Evolutionary conservation across 2,329 filamentous ascomycete species (phyloP).

Genomic region (Mycosphaerella arachidis): DNA sequence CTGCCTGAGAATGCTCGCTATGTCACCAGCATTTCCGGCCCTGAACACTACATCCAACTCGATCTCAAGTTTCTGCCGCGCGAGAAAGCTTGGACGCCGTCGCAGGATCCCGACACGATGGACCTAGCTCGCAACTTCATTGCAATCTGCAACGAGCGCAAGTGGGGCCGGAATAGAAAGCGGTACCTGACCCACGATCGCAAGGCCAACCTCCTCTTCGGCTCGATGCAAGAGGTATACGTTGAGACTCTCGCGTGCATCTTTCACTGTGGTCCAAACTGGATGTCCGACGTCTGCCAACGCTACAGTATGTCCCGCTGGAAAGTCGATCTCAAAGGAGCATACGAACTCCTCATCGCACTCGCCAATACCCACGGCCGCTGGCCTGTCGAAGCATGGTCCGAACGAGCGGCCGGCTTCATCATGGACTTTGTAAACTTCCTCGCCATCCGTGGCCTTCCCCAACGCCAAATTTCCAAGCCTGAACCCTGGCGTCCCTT

Average conservation of each 20-base stretch:
- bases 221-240: slow-evolving; percentile 40
- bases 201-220: slow-evolving; percentile 33
- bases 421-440: slow-evolving; percentile 35
- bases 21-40: slow-evolving; percentile 28
- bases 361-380: slow-evolving; percentile 34
- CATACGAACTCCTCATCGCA: slow-evolving; percentile 32
- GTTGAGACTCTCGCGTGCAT: slow-evolving; percentile 40
- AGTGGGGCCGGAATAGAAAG: slow-evolving; percentile 30
- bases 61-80: slow-evolving; percentile 39
- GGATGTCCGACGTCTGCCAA: slow-evolving; percentile 35
- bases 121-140: slow-evolving; percentile 35
- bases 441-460: slow-evolving; percentile 32
- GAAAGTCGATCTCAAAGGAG: slow-evolving; percentile 29
- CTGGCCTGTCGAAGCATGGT: slow-evolving; percentile 31
- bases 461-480: slow-evolving; percentile 27
- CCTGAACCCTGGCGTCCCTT: slow-evolving; percentile 29
- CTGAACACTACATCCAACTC: slow-evolving; percentile 38
- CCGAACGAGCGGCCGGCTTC: slow-evolving; percentile 28
- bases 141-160: slow-evolving; percentile 28
- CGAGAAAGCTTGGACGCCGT: slow-evolving; percentile 8
- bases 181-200: slow-evolving; percentile 31
- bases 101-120: slow-evolving; percentile 21
- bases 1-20: slow-evolving; percentile 20
- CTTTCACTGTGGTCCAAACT: slow-evolving; percentile 38
- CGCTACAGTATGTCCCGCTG: slow-evolving; percentile 31